These are phyloP conservation scores for Davidsoniella virescens DNA, from an alignment of 2,329 filamentous ascomycete species.

Conservation along the genomic window DNA sequence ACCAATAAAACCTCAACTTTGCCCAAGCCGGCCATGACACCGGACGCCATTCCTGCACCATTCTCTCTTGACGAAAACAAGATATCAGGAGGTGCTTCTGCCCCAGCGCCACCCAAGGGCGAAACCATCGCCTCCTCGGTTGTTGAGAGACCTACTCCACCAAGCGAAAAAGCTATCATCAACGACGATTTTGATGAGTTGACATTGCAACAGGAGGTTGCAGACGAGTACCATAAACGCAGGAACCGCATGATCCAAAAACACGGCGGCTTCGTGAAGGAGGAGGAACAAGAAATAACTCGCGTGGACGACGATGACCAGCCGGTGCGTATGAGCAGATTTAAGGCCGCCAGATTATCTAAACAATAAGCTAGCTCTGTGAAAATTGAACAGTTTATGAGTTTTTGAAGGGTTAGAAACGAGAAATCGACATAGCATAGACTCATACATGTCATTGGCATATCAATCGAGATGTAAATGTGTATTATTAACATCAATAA, in stretches of 20 bases:
- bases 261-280: conserved; percentile 64
- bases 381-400: no score
- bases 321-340: conserved; percentile 50
- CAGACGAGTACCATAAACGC: conserved; percentile 65
- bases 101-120: conserved; percentile 21
- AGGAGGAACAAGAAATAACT: conserved; percentile 50
- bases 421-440: no score
- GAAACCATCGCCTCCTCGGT: conserved; percentile 42
- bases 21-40: conserved; percentile 8
- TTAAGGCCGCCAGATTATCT: conserved; percentile 53
- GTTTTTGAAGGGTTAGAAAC: no score
- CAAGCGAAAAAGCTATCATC: conserved; percentile 6
- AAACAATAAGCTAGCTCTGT: conserved; percentile 24
- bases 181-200: conserved; percentile 37
- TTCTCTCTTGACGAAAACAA: conserved; percentile 10
- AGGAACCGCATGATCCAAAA: conserved; percentile 71
- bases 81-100: conserved; percentile 29
- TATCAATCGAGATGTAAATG: no score
- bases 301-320: conserved; percentile 52
- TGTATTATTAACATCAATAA: no score
- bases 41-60: conserved; percentile 8
- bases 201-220: conserved; percentile 54
- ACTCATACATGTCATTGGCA: no score
- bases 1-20: neutral
- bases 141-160: conserved; percentile 33